Conservation (phyloP, 345 rosid species). For the Cardiospermum halicacabum region DNA sequence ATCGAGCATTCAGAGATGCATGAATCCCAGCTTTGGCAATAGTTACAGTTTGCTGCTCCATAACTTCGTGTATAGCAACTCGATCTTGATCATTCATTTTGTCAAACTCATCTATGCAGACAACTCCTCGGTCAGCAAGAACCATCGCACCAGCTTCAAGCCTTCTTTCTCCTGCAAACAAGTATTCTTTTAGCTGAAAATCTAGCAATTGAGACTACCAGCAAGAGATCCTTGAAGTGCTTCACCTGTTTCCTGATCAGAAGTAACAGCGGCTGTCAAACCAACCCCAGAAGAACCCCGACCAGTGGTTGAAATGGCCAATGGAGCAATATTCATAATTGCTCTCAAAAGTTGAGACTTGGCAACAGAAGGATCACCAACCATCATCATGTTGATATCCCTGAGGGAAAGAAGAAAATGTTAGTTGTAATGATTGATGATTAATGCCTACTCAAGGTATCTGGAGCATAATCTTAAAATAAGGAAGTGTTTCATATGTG, state of each 20-base stretch:
- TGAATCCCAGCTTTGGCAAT: constrained; percentile 99
- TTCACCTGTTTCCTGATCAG: constrained; percentile 98
- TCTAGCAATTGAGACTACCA: not conserved
- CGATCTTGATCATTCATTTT: constrained; percentile 99
- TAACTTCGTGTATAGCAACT: constrained; percentile 98
- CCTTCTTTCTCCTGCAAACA: constrained; percentile 82
- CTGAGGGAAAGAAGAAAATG: constrained; percentile 31
- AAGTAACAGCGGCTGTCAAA: constrained; percentile 97
- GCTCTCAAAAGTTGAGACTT: constrained; percentile 98
- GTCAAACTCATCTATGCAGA: constrained; percentile 98
- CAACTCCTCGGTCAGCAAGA: constrained; percentile 96
- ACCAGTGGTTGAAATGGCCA: constrained; percentile 98
- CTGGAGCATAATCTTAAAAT: not conserved
- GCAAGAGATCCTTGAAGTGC: not conserved
- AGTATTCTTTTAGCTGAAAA: constrained; percentile 2
- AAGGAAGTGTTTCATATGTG: not conserved
- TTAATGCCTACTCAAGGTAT: not conserved
- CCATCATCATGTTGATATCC: constrained; percentile 99
- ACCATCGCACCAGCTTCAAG: constrained; percentile 99
- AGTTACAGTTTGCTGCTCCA: constrained; percentile 99
- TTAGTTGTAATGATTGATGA: not conserved
- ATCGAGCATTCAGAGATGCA: constrained; percentile 96
- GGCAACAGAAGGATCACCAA: constrained; percentile 99
- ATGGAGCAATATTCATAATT: constrained; percentile 96
- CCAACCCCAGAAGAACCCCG: constrained; percentile 99